A percentile compares a stretch with the other conserved stretches of the same genome.
These are phyloP conservation scores for Lecanicillium sp. DNA, from an alignment of 2,329 filamentous ascomycete species.

Conservation along the genomic window DNA sequence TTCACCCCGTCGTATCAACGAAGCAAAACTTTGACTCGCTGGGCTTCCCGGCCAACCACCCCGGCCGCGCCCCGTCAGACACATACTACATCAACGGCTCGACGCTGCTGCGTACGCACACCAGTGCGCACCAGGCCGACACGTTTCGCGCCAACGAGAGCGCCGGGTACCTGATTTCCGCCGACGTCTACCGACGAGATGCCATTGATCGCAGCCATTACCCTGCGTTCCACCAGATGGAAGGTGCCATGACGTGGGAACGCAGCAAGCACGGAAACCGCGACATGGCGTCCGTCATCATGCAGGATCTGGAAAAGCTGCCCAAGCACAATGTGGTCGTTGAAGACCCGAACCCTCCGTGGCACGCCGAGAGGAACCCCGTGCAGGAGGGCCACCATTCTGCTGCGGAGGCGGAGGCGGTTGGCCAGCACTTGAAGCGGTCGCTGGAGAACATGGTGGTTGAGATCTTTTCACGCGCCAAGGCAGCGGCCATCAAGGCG, in stretches of 20 bases:
- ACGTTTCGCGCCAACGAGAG: slow-evolving; percentile 65
- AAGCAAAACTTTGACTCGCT: slow-evolving; percentile 94
- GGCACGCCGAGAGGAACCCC: slow-evolving; percentile 73
- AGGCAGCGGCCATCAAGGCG: slow-evolving; percentile 50
- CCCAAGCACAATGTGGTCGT: slow-evolving; percentile 70
- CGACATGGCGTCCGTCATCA: slow-evolving; percentile 58
- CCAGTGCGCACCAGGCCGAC: slow-evolving; percentile 85
- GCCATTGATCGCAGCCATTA: slow-evolving; percentile 94
- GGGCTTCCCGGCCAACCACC: slow-evolving; percentile 81
- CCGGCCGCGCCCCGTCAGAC: slow-evolving; percentile 78
- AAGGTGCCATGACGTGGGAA: slow-evolving; percentile 87
- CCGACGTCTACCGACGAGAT: slow-evolving; percentile 92
- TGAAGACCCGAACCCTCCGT: slow-evolving; percentile 74
- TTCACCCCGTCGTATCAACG: slow-evolving; percentile 78
- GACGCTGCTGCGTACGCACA: slow-evolving; percentile 86
- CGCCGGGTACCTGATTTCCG: slow-evolving; percentile 81
- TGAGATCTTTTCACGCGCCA: slow-evolving; percentile 76
- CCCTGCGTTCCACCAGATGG: slow-evolving; percentile 98
- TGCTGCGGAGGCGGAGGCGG: slow-evolving; percentile 69
- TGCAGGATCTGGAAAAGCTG: slow-evolving; percentile 61
- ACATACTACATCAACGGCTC: slow-evolving; percentile 89
- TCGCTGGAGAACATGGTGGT: slow-evolving; percentile 86
- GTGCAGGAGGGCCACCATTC: slow-evolving; percentile 67
- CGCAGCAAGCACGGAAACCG: slow-evolving; percentile 49
- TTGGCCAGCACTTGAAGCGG: slow-evolving; percentile 78